A percentile compares a stretch with the other conserved stretches of the same genome.
These are phyloP conservation scores for Globisporangium takayamanum DNA, from an alignment of 352 stramenopile species.

Conservation along the genomic window DNA sequence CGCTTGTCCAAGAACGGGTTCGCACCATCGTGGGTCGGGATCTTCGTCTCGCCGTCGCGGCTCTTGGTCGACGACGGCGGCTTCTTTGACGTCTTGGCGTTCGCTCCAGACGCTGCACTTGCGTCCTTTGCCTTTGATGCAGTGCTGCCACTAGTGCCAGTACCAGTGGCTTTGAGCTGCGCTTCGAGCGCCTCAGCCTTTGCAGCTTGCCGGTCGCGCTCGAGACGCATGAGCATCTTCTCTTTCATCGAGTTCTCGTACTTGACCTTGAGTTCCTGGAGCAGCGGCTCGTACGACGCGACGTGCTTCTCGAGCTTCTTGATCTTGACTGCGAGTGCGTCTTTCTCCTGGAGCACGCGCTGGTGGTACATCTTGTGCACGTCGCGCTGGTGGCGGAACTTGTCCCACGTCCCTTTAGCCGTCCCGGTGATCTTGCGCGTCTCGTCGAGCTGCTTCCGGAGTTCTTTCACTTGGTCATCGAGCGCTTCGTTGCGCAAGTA, in stretches of 20 bases:
- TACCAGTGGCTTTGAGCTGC: slow-evolving; percentile 58
- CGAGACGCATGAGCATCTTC: slow-evolving; percentile 95
- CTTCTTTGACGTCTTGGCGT: slow-evolving; percentile 16
- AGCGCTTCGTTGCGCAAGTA: slow-evolving; percentile 92
- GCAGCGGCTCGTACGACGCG: slow-evolving; percentile 88
- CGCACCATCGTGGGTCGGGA: slow-evolving; percentile 46
- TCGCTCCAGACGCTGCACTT: background rate
- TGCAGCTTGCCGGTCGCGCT: slow-evolving; percentile 88
- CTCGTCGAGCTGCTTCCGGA: slow-evolving; percentile 83
- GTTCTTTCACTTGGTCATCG: slow-evolving; percentile 84
- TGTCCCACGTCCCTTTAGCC: slow-evolving; percentile 92
- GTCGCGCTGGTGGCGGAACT: slow-evolving; percentile 92
- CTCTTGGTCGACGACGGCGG: slow-evolving; percentile 21
- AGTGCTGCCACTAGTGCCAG: slow-evolving; percentile 2
- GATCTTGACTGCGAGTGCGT: slow-evolving; percentile 88
- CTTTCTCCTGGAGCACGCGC: slow-evolving; percentile 93
- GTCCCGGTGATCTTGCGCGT: slow-evolving; percentile 87
- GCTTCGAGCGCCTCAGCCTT: slow-evolving; percentile 85
- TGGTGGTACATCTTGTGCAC: slow-evolving; percentile 96
- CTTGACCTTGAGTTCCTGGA: slow-evolving; percentile 91
- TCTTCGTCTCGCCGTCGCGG: slow-evolving; percentile 45
- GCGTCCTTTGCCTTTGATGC: slow-evolving; percentile 8
- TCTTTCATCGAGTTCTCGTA: slow-evolving; percentile 96
- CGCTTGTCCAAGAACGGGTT: slow-evolving; percentile 75
- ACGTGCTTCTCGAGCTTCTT: slow-evolving; percentile 90